Percentiles rank a stretch among this genome's conserved stretches.
Evolutionary conservation across 2,329 filamentous ascomycete species (phyloP).

Genomic region (Magnaporthales sp.): DNA sequence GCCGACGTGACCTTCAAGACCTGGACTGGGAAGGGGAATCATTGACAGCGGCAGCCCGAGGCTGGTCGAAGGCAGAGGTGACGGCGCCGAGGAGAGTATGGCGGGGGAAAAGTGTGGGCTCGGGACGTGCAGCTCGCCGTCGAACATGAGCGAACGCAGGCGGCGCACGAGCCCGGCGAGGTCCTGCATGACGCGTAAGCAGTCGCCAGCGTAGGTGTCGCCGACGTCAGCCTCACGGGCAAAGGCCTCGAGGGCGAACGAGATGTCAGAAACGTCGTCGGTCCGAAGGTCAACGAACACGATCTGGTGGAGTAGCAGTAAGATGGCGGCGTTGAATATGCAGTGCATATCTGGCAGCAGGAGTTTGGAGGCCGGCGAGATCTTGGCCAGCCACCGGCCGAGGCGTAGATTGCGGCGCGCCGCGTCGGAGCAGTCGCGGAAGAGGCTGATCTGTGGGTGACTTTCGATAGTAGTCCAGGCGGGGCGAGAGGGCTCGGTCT

Average conservation of each 20-base stretch:
- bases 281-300: conserved; percentile 23
- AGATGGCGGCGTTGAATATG: conserved; percentile 40
- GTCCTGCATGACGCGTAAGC: conserved; percentile 6
- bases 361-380: conserved; percentile 28
- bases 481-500: background rate
- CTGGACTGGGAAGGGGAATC: background rate
- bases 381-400: conserved; percentile 27
- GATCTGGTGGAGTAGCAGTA: conserved; percentile 36
- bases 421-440: conserved; percentile 31
- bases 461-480: conserved; percentile 13
- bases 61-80: background rate
- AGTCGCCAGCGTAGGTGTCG: conserved; percentile 25
- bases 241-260: conserved; percentile 32
- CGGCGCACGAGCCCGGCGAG: conserved; percentile 4
- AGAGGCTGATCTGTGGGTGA: conserved; percentile 18
- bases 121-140: conserved; percentile 3
- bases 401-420: conserved; percentile 37
- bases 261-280: conserved; percentile 23
- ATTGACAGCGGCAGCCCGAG: background rate
- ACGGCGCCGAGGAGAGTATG: background rate
- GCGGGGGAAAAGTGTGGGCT: conserved; percentile 1
- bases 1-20: background rate
- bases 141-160: conserved; percentile 6
- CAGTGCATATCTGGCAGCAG: conserved; percentile 36
- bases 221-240: conserved; percentile 27